Evolutionary conservation across 73 alveolate genomes (phyloP).

Genomic region (Paramecium bursaria): DNA sequence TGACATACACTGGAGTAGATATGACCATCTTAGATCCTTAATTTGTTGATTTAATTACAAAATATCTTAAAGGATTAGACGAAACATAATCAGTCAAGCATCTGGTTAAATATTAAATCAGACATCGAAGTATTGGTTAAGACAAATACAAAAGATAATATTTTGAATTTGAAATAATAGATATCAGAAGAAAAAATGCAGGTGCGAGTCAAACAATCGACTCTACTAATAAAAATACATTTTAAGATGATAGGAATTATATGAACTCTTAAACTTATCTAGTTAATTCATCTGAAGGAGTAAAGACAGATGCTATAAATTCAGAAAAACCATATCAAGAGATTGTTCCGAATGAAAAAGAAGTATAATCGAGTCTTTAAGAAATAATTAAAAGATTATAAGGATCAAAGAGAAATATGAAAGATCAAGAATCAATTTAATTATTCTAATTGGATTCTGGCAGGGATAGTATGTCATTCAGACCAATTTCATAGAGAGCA

Average conservation of each 20-base stretch:
- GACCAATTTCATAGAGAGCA: constrained; percentile 52
- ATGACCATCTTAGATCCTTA: too few relatives aligned
- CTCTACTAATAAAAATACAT: not conserved
- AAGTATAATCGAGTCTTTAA: not conserved
- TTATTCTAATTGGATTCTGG: constrained; percentile 4
- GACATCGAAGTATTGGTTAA: not conserved
- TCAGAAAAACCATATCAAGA: constrained; percentile 40
- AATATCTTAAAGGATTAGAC: too few relatives aligned
- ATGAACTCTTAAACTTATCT: too few relatives aligned
- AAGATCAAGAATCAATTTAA: not conserved
- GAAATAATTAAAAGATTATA: not conserved
- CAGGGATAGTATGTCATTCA: constrained; percentile 29
- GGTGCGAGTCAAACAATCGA: not conserved
- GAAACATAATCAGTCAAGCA: not conserved
- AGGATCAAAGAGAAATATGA: not conserved
- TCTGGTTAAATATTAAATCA: not conserved
- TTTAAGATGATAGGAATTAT: not conserved
- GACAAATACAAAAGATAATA: not conserved
- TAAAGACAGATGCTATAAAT: not conserved
- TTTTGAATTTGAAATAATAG: not conserved
- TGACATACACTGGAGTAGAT: too few relatives aligned
- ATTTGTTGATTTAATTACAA: too few relatives aligned
- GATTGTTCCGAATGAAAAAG: not conserved
- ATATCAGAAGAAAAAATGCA: not conserved
- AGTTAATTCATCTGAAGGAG: constrained; percentile 3